Conservation (phyloP, 306 rosid species). For the Gastrolobium villosum region DNA sequence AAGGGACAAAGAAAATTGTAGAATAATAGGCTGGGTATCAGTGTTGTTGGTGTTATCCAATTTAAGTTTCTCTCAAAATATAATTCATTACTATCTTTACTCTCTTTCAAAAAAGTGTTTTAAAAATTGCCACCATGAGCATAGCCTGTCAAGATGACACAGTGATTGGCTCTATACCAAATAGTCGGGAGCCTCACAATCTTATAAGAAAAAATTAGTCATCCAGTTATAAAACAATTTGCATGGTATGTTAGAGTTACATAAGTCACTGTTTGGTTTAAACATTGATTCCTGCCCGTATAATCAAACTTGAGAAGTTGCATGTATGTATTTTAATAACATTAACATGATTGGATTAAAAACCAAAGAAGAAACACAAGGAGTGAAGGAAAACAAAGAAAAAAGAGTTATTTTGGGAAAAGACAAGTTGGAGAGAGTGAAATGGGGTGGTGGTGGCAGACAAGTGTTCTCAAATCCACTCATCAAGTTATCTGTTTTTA, state of each 20-base stretch:
- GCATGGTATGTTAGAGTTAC: not conserved
- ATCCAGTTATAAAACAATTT: too few relatives aligned
- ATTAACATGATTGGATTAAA: not conserved
- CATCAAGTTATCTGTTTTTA: slow-evolving; percentile 49
- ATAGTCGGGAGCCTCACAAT: too few relatives aligned
- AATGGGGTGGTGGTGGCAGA: slow-evolving; percentile 56
- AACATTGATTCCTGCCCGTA: not conserved
- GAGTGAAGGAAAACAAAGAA: not conserved
- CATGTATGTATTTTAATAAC: not conserved
- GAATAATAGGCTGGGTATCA: too few relatives aligned
- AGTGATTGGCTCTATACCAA: too few relatives aligned
- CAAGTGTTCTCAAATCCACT: slow-evolving; percentile 54
- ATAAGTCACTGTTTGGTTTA: not conserved
- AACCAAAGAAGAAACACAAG: not conserved
- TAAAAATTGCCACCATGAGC: too few relatives aligned
- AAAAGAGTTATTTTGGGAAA: slow-evolving; percentile 44
- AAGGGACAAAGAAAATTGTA: too few relatives aligned
- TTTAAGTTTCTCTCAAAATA: too few relatives aligned
- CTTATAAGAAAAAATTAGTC: too few relatives aligned
- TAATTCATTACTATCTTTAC: too few relatives aligned
- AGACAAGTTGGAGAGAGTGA: slow-evolving; percentile 16
- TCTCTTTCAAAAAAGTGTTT: too few relatives aligned
- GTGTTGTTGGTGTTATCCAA: too few relatives aligned
- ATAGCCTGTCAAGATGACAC: too few relatives aligned
- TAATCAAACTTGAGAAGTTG: not conserved